Evolutionary conservation across 768 basidiomycete genomes (phyloP), one percentile per base, ranked within the genome.

Genomic region (Kondoa subrosea): DNA sequence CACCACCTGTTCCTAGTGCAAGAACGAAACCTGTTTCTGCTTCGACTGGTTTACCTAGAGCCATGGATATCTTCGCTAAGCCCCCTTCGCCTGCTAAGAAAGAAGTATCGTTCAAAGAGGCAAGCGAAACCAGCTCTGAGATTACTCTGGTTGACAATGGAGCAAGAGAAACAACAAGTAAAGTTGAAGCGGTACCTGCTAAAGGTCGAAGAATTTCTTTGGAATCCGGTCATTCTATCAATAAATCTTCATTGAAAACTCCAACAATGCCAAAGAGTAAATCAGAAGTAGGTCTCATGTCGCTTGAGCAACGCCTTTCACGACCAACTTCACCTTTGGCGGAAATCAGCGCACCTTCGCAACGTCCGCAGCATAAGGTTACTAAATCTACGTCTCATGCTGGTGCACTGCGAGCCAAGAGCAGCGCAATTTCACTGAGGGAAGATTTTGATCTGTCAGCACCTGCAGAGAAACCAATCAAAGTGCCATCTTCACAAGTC

Each of bases 401-500:
- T 3, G 61, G 61, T 8, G 61, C 61, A 3, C 29, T 63, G 8
- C 15, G 61, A 3, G 61, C 61, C 26, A 63, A 63, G n/a, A 63
- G 61, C 29, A 63, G 61, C 61, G 3, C 61, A 12, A 32, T 63
- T 3, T 63, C 61, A 3, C 61, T 63, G 17, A 27, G 29, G 15
- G 61, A 63, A 8, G 3, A 16, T 33, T 27, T 32, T 31, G 61
- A 30, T n/a, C 27, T 63, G 3, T 27, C 16, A 17, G 3, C 61
- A 33, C 61, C 58, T 59, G 25, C 25, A 4, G 58, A 59, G 12
- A 12, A 25, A 21, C 40, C 40, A 50, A 50, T 21, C 12, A 50
- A 50, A 21, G 12, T 50, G 40, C 40, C 40, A 50, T 8, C 21
- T 8, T 8, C 40, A 50, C 40, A 50, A 21, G 21, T n/a, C n/a